Base-by-base conservation (phyloP, 2,329 filamentous ascomycete species). In the Aspergillus alliaceus region DNA sequence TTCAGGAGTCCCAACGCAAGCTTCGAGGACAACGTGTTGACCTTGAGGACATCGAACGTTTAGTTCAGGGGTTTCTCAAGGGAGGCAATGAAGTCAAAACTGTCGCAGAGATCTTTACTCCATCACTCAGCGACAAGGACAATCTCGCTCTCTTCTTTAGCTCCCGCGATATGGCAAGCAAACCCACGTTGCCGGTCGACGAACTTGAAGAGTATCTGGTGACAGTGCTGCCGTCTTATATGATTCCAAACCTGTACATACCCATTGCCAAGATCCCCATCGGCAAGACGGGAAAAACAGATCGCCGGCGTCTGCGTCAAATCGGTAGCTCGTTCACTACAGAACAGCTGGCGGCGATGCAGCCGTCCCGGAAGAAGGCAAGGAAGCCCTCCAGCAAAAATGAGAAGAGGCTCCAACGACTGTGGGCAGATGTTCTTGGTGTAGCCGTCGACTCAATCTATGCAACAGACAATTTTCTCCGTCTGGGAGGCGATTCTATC, bases 11-110 rank as follows among this genome's bases (percentile, higher is more conserved):
- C 2, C 56, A 58, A 29, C 47, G 54, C 6, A 58, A 59, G 20
- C 14, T 59, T 4, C 49, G 46, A 18, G 57, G 57, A 24, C 40
- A 56, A 25, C 53, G 57, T 6, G 18, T 56, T 22, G 57, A 59
- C n/a, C 34, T 56, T 29, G 53, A 27, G 3, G 53, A 59, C n/a
- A 32, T 59, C 5, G 53, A 59, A 44, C 18, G 49, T 25, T 35
- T 49, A n/a, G 27, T 51, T 8, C 39, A 27, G 22, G 20, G n/a
- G 3, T 31, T 48, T 27, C 42, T 54, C 40, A 48, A 54, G 22
- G 20, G 20, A 22, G 1, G 18, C 9, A 22, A 40, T 39, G 11
- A 40, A 1, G 37, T 40, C 18, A 22, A 20, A 22, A 22, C 18
- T 40, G 37, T 40, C 3, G 37, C 37, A 20, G 37, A 40, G 37